These are phyloP conservation scores for Vigna unguiculata DNA, from an alignment of 306 rosid genomes.

Conservation along the genomic window DNA sequence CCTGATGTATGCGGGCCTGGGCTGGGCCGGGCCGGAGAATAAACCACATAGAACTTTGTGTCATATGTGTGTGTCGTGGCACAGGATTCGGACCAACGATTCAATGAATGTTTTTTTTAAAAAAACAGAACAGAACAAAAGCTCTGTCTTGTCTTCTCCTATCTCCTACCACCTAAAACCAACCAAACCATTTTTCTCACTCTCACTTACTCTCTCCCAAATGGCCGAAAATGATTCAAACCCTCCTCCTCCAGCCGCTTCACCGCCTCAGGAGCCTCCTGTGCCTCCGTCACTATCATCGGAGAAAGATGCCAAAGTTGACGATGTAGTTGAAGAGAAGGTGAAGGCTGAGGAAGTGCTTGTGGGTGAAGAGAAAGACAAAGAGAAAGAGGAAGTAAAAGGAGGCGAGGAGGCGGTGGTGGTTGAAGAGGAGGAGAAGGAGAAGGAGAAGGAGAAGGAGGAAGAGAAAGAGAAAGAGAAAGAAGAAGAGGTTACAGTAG, in stretches of 20 bases:
- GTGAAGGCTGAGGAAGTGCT: neutral
- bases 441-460: neutral
- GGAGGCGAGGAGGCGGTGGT: neutral
- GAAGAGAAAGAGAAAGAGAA: neutral
- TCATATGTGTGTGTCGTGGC: neutral
- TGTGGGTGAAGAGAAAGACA: conserved; percentile 3
- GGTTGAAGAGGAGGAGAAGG: neutral
- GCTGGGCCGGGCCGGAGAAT: no score
- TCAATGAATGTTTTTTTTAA: no score
- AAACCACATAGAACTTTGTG: no score
- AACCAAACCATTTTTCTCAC: neutral
- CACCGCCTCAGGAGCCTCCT: neutral
- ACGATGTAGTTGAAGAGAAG: neutral
- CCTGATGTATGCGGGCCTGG: no score
- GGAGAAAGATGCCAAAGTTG: neutral
- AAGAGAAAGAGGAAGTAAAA: no score
- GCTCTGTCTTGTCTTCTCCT: no score
- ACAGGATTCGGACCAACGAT: neutral
- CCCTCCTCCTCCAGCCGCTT: neutral
- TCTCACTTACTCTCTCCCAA: neutral
- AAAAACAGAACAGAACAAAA: no score
- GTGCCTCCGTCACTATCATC: neutral
- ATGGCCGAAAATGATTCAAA: neutral
- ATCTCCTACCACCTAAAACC: no score
- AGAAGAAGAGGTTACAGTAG: neutral